Conservation (phyloP, 2,329 filamentous ascomycete species). For the Didymosphaeria variabile region DNA sequence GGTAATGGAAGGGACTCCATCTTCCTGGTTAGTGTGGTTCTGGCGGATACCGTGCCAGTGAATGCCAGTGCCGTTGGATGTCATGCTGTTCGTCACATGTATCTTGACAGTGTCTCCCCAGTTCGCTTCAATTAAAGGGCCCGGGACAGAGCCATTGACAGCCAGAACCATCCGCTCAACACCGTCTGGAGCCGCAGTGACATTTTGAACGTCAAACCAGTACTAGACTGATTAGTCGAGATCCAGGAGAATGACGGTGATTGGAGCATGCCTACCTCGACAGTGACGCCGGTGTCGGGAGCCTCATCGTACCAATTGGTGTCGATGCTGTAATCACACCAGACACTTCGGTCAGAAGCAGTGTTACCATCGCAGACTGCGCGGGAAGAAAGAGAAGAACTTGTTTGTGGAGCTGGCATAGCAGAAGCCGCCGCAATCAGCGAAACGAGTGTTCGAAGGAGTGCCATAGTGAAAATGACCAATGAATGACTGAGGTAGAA, state of each 20-base stretch:
- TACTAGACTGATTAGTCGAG: constrained; percentile 45
- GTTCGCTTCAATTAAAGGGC: constrained; percentile 50
- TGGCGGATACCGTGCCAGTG: constrained; percentile 70
- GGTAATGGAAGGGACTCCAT: constrained; percentile 62
- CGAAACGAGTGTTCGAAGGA: constrained; percentile 20
- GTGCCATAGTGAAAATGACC: constrained; percentile 18
- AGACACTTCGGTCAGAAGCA: constrained; percentile 32
- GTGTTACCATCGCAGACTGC: constrained; percentile 37
- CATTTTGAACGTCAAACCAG: constrained; percentile 43
- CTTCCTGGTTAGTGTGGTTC: constrained; percentile 46
- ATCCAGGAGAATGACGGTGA: background rate
- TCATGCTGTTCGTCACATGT: constrained; percentile 60
- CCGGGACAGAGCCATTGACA: constrained; percentile 52
- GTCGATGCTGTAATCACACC: constrained; percentile 59
- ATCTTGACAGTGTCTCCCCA: constrained; percentile 41
- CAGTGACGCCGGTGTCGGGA: constrained; percentile 63
- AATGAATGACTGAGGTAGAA: constrained; percentile 11
- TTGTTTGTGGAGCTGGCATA: constrained; percentile 21
- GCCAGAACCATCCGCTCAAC: constrained; percentile 43
- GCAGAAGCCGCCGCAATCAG: constrained; percentile 22
- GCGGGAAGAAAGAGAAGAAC: constrained; percentile 19
- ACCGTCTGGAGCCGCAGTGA: constrained; percentile 59
- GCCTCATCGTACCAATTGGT: constrained; percentile 62
- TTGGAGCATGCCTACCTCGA: constrained; percentile 48
- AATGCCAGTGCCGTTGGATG: constrained; percentile 66